phyloP scores from a whole-genome alignment of 192 early-diverging fungal genomes.

The Podila horticola region DNA sequence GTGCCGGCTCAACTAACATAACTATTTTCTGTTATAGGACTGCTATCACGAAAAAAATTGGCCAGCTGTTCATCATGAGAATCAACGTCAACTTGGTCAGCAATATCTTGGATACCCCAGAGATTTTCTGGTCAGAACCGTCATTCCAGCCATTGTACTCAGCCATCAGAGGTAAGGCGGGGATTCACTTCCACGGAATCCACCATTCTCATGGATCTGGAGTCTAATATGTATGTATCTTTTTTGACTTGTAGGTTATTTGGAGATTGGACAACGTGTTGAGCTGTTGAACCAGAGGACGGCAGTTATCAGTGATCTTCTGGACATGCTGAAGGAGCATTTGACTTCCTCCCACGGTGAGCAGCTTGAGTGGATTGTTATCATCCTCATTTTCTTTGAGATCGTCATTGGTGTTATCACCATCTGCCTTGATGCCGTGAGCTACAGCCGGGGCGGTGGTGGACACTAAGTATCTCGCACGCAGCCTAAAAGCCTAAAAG shows the following conservation, averaged over 20 bases:
- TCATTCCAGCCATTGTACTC: slow-evolving; percentile 81
- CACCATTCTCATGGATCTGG: neutral
- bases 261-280: slow-evolving; percentile 87
- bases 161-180: slow-evolving; percentile 70
- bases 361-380: slow-evolving; percentile 95
- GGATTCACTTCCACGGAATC: neutral
- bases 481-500: neutral
- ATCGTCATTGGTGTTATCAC: slow-evolving; percentile 82
- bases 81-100: slow-evolving; percentile 91
- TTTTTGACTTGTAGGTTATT: slow-evolving; percentile 59
- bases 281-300: slow-evolving; percentile 94
- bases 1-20: neutral
- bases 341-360: slow-evolving; percentile 91
- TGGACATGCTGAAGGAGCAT: slow-evolving; percentile 97
- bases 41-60: slow-evolving; percentile 95
- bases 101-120: slow-evolving; percentile 92
- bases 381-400: slow-evolving; percentile 89
- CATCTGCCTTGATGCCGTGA: slow-evolving; percentile 74
- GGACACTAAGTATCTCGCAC: neutral
- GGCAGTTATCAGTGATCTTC: slow-evolving; percentile 88
- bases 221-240: neutral
- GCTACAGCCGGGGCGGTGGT: slow-evolving; percentile 48
- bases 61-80: slow-evolving; percentile 90
- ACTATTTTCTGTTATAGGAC: slow-evolving; percentile 62
- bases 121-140: slow-evolving; percentile 93